These are phyloP conservation scores for Hypholoma fasciculare DNA, from an alignment of 768 basidiomycete species.

Conservation along the genomic window DNA sequence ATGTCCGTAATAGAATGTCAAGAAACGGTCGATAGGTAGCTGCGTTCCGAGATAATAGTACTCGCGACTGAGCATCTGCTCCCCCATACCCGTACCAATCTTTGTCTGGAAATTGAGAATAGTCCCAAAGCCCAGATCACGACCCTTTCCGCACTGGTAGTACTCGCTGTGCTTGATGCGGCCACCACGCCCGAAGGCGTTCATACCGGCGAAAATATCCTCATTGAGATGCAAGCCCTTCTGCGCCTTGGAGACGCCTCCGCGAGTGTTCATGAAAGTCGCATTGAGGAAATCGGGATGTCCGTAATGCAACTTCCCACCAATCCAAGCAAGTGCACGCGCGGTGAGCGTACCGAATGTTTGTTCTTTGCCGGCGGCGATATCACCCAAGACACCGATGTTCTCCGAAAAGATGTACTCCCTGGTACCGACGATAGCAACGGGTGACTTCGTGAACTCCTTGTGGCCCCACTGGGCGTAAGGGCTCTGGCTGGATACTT, in stretches of 20 bases:
- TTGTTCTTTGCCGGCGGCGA: conserved; percentile 99
- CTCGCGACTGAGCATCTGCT: conserved; percentile 99
- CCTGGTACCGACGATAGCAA: conserved; percentile 97
- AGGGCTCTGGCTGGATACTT: conserved; percentile 87
- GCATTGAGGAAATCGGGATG: conserved; percentile 99
- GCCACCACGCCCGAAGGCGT: conserved; percentile 95
- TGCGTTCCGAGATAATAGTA: conserved; percentile 99
- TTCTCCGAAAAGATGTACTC: conserved; percentile 99
- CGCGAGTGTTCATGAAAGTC: conserved; percentile 97
- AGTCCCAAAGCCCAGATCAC: conserved; percentile 98
- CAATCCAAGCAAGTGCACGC: conserved; percentile 93
- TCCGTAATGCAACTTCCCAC: conserved; percentile 97
- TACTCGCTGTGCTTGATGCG: conserved; percentile 99
- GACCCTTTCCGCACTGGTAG: conserved; percentile 99
- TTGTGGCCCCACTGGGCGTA: conserved; percentile 96
- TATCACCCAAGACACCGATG: conserved; percentile 98
- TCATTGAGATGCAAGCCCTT: conserved; percentile 98
- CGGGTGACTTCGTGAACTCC: conserved; percentile 86
- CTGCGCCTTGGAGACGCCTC: conserved; percentile 98
- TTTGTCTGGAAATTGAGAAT: conserved; percentile 99
- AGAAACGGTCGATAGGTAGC: conserved; percentile 95
- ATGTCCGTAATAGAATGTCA: conserved; percentile 99
- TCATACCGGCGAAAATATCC: conserved; percentile 99
- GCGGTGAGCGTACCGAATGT: conserved; percentile 99
- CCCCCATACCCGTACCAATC: conserved; percentile 99